A percentile compares a stretch with the other conserved stretches of the same genome.
phyloP scores from a whole-genome alignment of 768 basidiomycete genomes.

The Tubosaeta sp. region DNA sequence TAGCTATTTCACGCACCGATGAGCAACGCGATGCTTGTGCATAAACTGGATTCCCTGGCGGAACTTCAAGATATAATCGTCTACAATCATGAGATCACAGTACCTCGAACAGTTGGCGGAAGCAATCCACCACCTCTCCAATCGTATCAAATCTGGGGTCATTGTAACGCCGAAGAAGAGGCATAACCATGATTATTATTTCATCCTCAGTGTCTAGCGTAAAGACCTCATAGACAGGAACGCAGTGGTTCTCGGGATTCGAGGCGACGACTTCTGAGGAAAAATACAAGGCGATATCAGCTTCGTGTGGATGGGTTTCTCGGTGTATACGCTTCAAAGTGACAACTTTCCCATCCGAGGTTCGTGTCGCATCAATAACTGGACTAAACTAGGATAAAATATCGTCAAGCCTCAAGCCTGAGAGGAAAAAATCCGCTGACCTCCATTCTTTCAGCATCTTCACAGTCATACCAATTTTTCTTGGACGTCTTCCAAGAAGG shows the following conservation, averaged over 20 bases:
- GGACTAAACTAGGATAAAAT: neutral
- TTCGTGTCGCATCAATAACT: slow-evolving; percentile 29
- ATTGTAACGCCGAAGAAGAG: slow-evolving; percentile 19
- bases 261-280: slow-evolving; percentile 3
- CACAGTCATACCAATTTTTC: neutral
- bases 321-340: slow-evolving; percentile 26
- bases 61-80: neutral
- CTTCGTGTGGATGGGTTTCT: slow-evolving; percentile 17
- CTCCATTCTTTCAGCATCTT: neutral
- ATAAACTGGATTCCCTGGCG: neutral
- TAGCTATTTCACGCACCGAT: too few relatives aligned
- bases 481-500: slow-evolving; percentile 6
- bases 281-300: slow-evolving; percentile 20
- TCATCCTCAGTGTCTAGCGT: slow-evolving; percentile 5
- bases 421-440: slow-evolving; percentile 4
- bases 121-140: neutral
- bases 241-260: slow-evolving; percentile 22
- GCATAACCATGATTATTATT: slow-evolving; percentile 27
- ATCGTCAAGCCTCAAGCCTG: too few relatives aligned
- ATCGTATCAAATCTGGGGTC: neutral
- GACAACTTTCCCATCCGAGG: slow-evolving; percentile 24
- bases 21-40: too few relatives aligned
- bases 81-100: neutral
- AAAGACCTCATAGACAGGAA: slow-evolving; percentile 22
- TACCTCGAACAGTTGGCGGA: neutral